Percentiles rank a stretch among this genome's conserved stretches.
These are phyloP conservation scores for Kwoniella newhampshirensis DNA, from an alignment of 768 basidiomycete species.

Conservation along the genomic window DNA sequence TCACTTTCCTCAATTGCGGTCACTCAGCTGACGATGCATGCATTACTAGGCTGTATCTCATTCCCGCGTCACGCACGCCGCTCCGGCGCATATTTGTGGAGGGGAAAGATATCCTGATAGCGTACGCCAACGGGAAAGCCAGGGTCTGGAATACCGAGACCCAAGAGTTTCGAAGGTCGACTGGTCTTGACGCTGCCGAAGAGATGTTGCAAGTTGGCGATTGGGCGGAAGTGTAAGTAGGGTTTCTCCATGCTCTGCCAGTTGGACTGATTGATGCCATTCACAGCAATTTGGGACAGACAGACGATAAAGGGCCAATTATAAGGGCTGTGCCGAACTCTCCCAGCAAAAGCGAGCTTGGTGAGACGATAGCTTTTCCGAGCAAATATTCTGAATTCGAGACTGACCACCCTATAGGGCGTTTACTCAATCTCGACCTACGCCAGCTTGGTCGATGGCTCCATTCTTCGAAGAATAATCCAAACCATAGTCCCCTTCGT, in stretches of 20 bases:
- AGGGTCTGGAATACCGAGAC: conserved; percentile 84
- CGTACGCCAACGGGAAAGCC: conserved; percentile 73
- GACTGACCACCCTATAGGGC: conserved; percentile 15
- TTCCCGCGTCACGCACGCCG: conserved; percentile 76
- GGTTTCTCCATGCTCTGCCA: not conserved
- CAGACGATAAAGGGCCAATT: not conserved
- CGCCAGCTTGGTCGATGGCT: conserved; percentile 17
- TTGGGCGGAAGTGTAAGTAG: conserved; percentile 70
- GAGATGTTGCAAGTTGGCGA: conserved; percentile 70
- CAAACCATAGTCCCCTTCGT: conserved; percentile 53
- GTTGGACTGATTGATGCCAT: not conserved
- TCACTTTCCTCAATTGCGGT: conserved; percentile 13
- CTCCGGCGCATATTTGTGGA: conserved; percentile 66
- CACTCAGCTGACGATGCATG: not conserved
- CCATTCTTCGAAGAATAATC: conserved; percentile 40
- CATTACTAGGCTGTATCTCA: conserved; percentile 64
- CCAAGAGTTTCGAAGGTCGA: conserved; percentile 80
- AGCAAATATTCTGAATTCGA: not conserved
- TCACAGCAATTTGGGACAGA: not conserved
- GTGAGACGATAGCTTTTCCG: not conserved
- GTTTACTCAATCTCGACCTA: conserved; percentile 23
- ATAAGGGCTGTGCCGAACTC: not conserved
- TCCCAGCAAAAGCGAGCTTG: not conserved
- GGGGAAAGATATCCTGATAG: conserved; percentile 68
- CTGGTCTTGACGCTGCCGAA: conserved; percentile 70